Evolutionary conservation across 371 early-diverging fungal genomes (phyloP).

Genomic region (Amoeboradix gromovi): DNA sequence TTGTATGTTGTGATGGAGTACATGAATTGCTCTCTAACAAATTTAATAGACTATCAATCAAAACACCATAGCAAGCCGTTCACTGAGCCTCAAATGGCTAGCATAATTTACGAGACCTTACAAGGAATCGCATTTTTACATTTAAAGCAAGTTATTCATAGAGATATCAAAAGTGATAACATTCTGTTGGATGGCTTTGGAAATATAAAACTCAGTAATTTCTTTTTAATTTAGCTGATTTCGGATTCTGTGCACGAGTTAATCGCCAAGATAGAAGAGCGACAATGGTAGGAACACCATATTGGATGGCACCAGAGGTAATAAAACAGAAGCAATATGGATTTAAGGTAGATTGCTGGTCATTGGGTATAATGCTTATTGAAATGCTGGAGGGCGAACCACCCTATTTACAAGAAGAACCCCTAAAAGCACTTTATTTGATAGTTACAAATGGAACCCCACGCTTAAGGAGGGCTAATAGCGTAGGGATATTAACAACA

Average conservation of each 20-base stretch:
- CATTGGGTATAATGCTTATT: conserved; percentile 13
- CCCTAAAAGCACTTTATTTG: conserved; percentile 8
- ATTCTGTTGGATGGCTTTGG: conserved; percentile 43
- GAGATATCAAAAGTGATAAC: conserved; percentile 56
- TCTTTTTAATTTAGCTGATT: conserved; percentile 61
- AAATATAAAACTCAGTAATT: conserved; percentile 25
- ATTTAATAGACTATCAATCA: conserved; percentile 51
- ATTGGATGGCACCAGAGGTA: conserved; percentile 16
- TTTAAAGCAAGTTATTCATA: conserved; percentile 9
- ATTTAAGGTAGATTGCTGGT: conserved; percentile 29
- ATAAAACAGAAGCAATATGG: conserved; percentile 67
- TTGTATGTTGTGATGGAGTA: conserved; percentile 95
- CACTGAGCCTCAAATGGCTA: conserved; percentile 1
- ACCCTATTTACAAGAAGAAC: conserved; percentile 7
- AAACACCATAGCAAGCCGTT: not conserved
- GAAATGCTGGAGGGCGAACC: conserved; percentile 13
- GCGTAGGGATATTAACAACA: conserved; percentile 42
- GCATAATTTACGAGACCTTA: conserved; percentile 7
- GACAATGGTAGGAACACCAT: conserved; percentile 19
- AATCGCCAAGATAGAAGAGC: conserved; percentile 50
- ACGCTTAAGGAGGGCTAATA: conserved; percentile 52
- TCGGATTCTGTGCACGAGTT: conserved; percentile 83
- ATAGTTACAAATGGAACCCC: conserved; percentile 24
- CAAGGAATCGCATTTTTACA: conserved; percentile 12
- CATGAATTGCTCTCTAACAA: conserved; percentile 89